These are phyloP conservation scores for Euphorbia peplus DNA, from an alignment of 345 rosid species.

Conservation along the genomic window DNA sequence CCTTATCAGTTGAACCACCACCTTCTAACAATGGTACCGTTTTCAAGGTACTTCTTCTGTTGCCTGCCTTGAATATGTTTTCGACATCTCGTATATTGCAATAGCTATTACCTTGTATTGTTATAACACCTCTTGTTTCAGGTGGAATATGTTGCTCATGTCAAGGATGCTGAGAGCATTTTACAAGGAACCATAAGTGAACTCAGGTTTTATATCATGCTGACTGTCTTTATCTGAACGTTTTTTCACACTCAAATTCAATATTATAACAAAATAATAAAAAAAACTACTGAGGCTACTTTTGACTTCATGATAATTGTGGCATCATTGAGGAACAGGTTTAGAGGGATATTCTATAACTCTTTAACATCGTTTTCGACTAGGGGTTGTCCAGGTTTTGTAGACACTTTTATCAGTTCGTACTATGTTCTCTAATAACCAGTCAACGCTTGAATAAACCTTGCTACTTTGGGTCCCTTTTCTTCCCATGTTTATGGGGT, in stretches of 20 bases:
- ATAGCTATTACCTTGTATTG: conserved; percentile 13
- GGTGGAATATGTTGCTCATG: conserved; percentile 76
- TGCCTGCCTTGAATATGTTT: background rate
- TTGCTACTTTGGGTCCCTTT: background rate
- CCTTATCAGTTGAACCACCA: conserved; percentile 47
- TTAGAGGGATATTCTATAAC: background rate
- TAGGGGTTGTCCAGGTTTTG: background rate
- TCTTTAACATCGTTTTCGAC: background rate
- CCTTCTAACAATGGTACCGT: conserved; percentile 39
- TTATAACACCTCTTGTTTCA: conserved; percentile 29
- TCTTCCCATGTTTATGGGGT: no score
- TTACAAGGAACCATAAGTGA: conserved; percentile 75
- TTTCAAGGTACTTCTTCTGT: conserved; percentile 50
- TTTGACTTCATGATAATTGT: background rate
- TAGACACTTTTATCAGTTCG: no score
- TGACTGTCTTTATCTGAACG: background rate
- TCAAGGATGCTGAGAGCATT: conserved; percentile 66
- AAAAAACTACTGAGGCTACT: background rate
- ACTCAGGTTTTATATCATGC: conserved; percentile 49
- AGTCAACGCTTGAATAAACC: background rate
- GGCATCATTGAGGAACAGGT: background rate
- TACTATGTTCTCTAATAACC: background rate
- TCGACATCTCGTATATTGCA: conserved; percentile 15
- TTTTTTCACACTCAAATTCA: background rate
- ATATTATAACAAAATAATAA: conserved; percentile 5